A percentile compares a stretch with the other conserved stretches of the same genome.
Conservation (phyloP, 2,329 filamentous ascomycete species). For the Botrytis sinoallii region DNA sequence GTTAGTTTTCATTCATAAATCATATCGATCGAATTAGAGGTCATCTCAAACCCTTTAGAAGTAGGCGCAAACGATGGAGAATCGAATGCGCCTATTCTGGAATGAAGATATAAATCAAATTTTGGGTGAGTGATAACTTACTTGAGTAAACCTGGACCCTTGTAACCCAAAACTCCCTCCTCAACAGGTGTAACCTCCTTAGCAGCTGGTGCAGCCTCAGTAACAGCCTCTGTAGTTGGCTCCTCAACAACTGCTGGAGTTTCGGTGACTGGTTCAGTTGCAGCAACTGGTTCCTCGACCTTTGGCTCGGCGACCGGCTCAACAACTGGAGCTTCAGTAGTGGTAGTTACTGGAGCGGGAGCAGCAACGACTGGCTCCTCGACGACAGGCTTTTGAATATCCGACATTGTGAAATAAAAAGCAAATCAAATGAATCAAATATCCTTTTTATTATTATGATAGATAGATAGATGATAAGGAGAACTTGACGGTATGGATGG, state of each 20-base stretch:
- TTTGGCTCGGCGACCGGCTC: slow-evolving; percentile 40
- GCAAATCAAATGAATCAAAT: slow-evolving; percentile 24
- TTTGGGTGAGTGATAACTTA: slow-evolving; percentile 49
- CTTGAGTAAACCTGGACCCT: slow-evolving; percentile 79
- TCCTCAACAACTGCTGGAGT: slow-evolving; percentile 41
- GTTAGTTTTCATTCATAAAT: slow-evolving; percentile 6
- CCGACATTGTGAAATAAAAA: slow-evolving; percentile 47
- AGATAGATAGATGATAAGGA: slow-evolving; percentile 28
- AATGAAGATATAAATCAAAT: background rate
- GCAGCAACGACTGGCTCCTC: slow-evolving; percentile 45
- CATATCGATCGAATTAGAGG: background rate
- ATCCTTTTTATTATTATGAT: slow-evolving; percentile 14
- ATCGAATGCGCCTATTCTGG: background rate
- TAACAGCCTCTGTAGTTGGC: slow-evolving; percentile 33
- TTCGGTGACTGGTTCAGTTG: slow-evolving; percentile 36
- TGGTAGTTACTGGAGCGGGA: slow-evolving; percentile 27
- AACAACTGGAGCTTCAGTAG: slow-evolving; percentile 44
- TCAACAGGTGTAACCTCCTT: slow-evolving; percentile 47
- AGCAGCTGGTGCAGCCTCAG: slow-evolving; percentile 58
- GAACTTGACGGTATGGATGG: slow-evolving; percentile 26
- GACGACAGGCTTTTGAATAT: slow-evolving; percentile 63
- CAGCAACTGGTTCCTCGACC: slow-evolving; percentile 38
- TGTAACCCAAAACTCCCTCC: slow-evolving; percentile 85
- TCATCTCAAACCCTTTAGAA: background rate
- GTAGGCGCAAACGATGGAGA: background rate